Base-by-base conservation (phyloP, 2,329 filamentous ascomycete species). In the Microsporum ferrugineum region DNA sequence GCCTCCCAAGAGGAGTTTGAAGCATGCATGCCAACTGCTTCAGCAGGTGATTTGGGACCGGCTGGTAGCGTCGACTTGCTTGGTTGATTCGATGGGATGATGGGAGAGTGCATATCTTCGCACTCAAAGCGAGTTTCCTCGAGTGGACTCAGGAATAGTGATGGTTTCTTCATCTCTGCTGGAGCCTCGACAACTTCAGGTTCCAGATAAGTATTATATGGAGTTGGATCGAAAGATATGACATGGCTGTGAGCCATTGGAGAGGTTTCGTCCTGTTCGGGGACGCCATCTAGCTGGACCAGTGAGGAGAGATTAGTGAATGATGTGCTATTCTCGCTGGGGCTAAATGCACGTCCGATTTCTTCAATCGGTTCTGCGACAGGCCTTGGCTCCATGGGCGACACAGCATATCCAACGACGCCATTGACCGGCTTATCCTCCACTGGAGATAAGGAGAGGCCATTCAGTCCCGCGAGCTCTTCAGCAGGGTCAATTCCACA, bases 1-100 rank as follows among this genome's bases (percentile, higher is more conserved):
- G 83, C 82, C 66, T 85, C 82, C 83, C 83, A 85, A 0, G 79
- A 80, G 53, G n/a, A 33, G 27, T 53, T 53, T 12, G 49, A 33
- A 7, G 12, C 31, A 33, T 33, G 31, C 31, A 53, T 33, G 6
- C 49, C 49, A 27, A 47, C 43, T 23, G 43, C 17, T 33, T 31
- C 49, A 29, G 31, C 31, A n/a, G 49, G 49, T n/a, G 27, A 33
- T 10, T 53, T 53, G 14, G 49, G 49, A 4, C 29, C 49, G 10
- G 29, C 27, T 14, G 49, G 31, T 31, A n/a, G 31, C 33, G 29
- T 3, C 5, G 29, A n/a, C 17, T 53, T 31, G 31, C 27, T 10
- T 34, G 23, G 29, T 53, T n/a, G 49, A 31, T 53, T 8, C 12
- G 31, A 23, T 38, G 58, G 45, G 34, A 63, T 49, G 43, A 60